Evolutionary conservation across 192 early-diverging fungal genomes (phyloP).

Genomic region (Allomyces arbusculus): DNA sequence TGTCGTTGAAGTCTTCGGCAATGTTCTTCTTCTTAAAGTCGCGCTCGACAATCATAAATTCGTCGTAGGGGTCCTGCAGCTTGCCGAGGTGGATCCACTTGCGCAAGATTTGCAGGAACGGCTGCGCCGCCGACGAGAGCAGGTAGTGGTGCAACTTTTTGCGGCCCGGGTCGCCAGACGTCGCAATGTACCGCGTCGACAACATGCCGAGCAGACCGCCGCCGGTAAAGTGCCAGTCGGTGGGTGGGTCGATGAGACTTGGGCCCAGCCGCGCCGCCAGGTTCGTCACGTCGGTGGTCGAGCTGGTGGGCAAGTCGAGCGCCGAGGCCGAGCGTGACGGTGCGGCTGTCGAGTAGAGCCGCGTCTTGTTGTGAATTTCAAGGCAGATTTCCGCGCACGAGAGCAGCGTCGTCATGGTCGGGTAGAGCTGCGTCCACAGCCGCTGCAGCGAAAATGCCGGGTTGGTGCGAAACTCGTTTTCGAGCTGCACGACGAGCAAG

Average conservation of each 20-base stretch:
- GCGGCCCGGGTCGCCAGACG: conserved; percentile 32
- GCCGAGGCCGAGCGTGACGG: too few relatives aligned
- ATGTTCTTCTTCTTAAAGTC: conserved; percentile 32
- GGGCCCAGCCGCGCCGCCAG: too few relatives aligned
- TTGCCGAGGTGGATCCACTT: conserved; percentile 80
- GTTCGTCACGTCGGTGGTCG: too few relatives aligned
- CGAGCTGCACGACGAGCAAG: neutral
- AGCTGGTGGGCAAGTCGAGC: too few relatives aligned
- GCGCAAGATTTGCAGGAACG: conserved; percentile 63
- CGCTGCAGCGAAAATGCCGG: neutral
- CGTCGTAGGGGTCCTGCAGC: conserved; percentile 67
- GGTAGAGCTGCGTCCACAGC: neutral
- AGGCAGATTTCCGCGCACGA: neutral
- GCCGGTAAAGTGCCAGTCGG: neutral
- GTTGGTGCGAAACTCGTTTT: neutral
- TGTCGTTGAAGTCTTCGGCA: conserved; percentile 58
- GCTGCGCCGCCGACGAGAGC: conserved; percentile 51
- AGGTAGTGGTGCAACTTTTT: conserved; percentile 62
- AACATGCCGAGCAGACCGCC: neutral
- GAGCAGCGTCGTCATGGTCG: neutral
- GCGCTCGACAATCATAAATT: conserved; percentile 79
- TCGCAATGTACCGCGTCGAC: neutral
- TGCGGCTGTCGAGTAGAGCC: too few relatives aligned
- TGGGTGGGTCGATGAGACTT: too few relatives aligned
- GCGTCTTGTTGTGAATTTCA: neutral